phyloP scores from a whole-genome alignment of 2,329 filamentous ascomycete species.

The Myriosclerotinia curreyana region DNA sequence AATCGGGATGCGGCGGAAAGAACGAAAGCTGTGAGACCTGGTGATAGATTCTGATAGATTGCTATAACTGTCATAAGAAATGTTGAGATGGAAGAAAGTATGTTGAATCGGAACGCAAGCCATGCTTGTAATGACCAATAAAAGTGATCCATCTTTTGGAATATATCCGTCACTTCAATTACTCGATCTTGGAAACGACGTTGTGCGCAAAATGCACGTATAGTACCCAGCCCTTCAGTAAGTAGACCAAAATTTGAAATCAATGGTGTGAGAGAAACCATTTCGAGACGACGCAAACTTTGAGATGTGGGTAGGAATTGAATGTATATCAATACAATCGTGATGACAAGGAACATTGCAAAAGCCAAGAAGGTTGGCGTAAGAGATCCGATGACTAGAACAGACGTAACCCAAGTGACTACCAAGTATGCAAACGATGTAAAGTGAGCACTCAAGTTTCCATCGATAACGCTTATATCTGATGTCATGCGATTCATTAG shows the following conservation, averaged over 20 bases:
- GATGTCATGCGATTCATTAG: constrained; percentile 91
- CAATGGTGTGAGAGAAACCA: constrained; percentile 82
- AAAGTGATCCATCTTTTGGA: constrained; percentile 94
- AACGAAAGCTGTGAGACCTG: constrained; percentile 81
- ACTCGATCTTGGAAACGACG: constrained; percentile 76
- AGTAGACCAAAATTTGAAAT: constrained; percentile 92
- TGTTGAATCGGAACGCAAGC: constrained; percentile 77
- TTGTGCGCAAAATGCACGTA: constrained; percentile 78
- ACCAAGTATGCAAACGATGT: constrained; percentile 66
- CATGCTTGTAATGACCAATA: constrained; percentile 88
- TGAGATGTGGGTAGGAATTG: constrained; percentile 81
- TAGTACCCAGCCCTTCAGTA: constrained; percentile 79
- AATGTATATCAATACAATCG: constrained; percentile 72
- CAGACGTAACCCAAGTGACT: constrained; percentile 68
- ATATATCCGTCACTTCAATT: constrained; percentile 77
- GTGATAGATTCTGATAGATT: constrained; percentile 68
- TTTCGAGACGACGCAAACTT: constrained; percentile 77
- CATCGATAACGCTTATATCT: constrained; percentile 86
- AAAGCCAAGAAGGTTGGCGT: constrained; percentile 76
- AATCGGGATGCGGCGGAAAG: constrained; percentile 69
- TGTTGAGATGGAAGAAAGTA: constrained; percentile 68
- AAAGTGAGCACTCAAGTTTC: constrained; percentile 74
- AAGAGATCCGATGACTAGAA: constrained; percentile 74
- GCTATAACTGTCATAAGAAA: constrained; percentile 72
- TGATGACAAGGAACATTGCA: constrained; percentile 61